Base-by-base conservation (phyloP, 2,329 filamentous ascomycete species). In the Phialemonium atrogriseum region DNA sequence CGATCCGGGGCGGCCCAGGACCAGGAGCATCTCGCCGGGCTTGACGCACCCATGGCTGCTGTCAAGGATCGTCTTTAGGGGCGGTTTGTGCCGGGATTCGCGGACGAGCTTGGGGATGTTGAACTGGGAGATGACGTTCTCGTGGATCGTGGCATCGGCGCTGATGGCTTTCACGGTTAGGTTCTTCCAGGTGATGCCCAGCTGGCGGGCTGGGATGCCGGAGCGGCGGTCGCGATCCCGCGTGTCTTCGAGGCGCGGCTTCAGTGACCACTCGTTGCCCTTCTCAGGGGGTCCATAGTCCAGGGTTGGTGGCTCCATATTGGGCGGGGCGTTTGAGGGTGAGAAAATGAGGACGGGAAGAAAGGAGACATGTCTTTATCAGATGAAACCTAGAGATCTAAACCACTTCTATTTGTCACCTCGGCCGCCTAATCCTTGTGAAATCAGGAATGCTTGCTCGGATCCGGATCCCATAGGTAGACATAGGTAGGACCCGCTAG, bases 1-100 rank as follows among this genome's bases (percentile, higher is more conserved):
- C 4, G 76, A 67, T 0, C 79, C 80, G 0, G 80, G 80, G 1
- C 78, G 66, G 4, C 80, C 80, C 0, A 84, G 60, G 0, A 84
- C 78, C 1, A 84, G 58, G 2, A 82, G 55, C 80, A 84, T 82
- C 53, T 84, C 78, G 13, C 79, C 81, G 0, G 80, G 79, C 49
- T 78, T 77, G 30, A 85, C 73, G 42, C 77, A 82, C 9, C 80
- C 80, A 48, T 77, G 71, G 35, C 69, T 73, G 43, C 73, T 65
- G 32, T 80, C 68, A 14, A 86, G 55, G 27, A 86, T 77, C 0
- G 76, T 79, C 40, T 71, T 72, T 13, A 80, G 53, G 0, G 78
- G 73, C 0, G 71, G 67, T 43, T 72, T 76, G 25, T 59, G 60
- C 41, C 59, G 60, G 35, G 58, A 59, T 41, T 77, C 74, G 42